Evolutionary conservation across 177 flowering plant genomes (phyloP).

Genomic region (Vitis hybrid): DNA sequence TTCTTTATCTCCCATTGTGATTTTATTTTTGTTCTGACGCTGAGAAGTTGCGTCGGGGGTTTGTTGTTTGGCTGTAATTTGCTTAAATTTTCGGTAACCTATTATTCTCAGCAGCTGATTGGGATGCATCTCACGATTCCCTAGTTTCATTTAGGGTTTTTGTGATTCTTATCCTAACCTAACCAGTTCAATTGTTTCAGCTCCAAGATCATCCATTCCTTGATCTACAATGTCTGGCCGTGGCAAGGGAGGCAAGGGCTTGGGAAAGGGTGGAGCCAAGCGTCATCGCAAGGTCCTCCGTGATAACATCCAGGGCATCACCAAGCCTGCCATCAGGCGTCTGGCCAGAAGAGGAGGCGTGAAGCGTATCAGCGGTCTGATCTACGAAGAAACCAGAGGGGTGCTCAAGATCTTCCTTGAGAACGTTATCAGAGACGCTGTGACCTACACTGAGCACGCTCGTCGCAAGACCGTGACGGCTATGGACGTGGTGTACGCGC

Average conservation of each 20-base stretch:
- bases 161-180: neutral
- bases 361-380: conserved; percentile 24
- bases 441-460: conserved; percentile 24
- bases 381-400: conserved; percentile 23
- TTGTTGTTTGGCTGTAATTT: too few species aligned
- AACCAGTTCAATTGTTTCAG: neutral
- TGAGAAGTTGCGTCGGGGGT: too few species aligned
- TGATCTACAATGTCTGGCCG: conserved; percentile 18
- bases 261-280: conserved; percentile 24
- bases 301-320: conserved; percentile 25
- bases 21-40: too few species aligned
- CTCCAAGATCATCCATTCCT: neutral
- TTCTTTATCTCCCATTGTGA: too few species aligned
- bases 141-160: neutral
- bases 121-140: neutral
- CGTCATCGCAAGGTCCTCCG: conserved; percentile 23
- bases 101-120: neutral
- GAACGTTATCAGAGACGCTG: conserved; percentile 26
- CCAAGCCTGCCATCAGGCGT: conserved; percentile 22
- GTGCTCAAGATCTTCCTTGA: conserved; percentile 26
- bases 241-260: conserved; percentile 25
- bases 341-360: conserved; percentile 23
- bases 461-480: conserved; percentile 26
- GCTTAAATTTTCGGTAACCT: too few species aligned
- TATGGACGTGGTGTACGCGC: conserved; percentile 26